Evolutionary conservation across 208 protist species (phyloP), one percentile per base, ranked within the genome.

Genomic region (Leishmania gerbilli): DNA sequence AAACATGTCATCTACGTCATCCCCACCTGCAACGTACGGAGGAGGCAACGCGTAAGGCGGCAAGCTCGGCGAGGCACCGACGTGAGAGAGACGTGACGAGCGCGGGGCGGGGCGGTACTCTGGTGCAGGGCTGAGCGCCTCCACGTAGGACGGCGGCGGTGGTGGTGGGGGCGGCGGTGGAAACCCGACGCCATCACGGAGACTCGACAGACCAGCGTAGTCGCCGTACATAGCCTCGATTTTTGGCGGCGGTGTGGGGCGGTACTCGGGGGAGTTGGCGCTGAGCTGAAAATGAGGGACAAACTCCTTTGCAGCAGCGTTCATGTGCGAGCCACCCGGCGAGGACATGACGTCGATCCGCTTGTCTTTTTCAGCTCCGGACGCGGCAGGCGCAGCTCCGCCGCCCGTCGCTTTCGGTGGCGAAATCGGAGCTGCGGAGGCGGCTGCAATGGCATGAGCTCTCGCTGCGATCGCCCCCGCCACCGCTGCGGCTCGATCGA

Each of bases 261-360:
- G 80, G 78, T 88, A 93, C 82, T 92, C 88, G 19, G 88, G 88
- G 7, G 92, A 90, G 60, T 80, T 90, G 4, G 82, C 79, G 64
- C 79, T 84, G 51, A 91, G 74, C 56, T 84, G 74, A 67, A 92
- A 92, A 69, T 84, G 81, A 19, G 85, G 93, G 11, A 95, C 85
- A 74, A 96, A 96, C 85, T 93, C 91, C 76, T 93, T 92, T 40
- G 93, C 93, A 11, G 87, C 81, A n/a, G 89, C 93, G 74, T 96
- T 96, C 90, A 95, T 95, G 47, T 85, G 79, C 8, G 89, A 88
- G 55, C 85, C 42, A 40, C 83, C 81, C 7, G 82, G 56, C 34
- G 84, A 82, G n/a, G 88, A 74, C 60, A 72, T 40, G 4, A 79
- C 71, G 49, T 76, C 71, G 21, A 62, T 31, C 1, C 53, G 69